Evolutionary conservation across 2,329 filamentous ascomycete genomes (phyloP).

Genomic region (Ophiocordyceps sinensis): DNA sequence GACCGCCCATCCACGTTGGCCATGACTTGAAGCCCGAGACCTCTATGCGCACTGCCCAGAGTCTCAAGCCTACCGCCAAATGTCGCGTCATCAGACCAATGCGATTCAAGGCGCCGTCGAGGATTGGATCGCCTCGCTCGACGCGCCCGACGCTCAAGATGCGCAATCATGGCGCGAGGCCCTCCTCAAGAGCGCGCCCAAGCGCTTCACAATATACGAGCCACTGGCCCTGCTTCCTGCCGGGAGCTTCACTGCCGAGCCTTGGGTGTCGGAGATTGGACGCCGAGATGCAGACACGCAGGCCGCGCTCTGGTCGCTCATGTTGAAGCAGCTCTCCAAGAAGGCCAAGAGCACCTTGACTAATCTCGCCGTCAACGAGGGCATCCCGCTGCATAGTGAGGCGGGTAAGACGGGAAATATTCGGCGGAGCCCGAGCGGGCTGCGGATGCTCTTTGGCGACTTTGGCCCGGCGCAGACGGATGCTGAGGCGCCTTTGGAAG

Average conservation of each 20-base stretch:
- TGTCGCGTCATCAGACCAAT: slow-evolving; percentile 7
- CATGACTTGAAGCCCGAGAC: not conserved
- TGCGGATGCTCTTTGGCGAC: slow-evolving; percentile 57
- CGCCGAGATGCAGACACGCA: slow-evolving; percentile 9
- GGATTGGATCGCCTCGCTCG: slow-evolving; percentile 11
- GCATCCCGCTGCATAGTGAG: slow-evolving; percentile 35
- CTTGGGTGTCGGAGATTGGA: slow-evolving; percentile 25
- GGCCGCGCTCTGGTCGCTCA: slow-evolving; percentile 28
- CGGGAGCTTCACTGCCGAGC: slow-evolving; percentile 34
- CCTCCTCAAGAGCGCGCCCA: slow-evolving; percentile 31
- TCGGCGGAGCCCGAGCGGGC: slow-evolving; percentile 55
- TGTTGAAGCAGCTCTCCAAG: slow-evolving; percentile 31
- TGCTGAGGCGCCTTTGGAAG: slow-evolving; percentile 13
- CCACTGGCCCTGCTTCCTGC: slow-evolving; percentile 46
- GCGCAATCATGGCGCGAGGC: slow-evolving; percentile 7
- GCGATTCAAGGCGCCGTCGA: slow-evolving; percentile 18
- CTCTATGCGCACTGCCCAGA: slow-evolving; percentile 7
- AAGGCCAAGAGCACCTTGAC: slow-evolving; percentile 29
- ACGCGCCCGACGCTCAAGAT: not conserved
- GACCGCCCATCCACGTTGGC: not conserved
- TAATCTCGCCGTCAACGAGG: slow-evolving; percentile 45
- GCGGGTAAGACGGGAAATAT: slow-evolving; percentile 41
- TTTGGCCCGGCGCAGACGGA: slow-evolving; percentile 44
- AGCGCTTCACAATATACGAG: slow-evolving; percentile 44
- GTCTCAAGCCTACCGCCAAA: not conserved